Percentiles rank a stretch among this genome's conserved stretches.
phyloP scores from a whole-genome alignment of 192 early-diverging fungal species.

The Umbelopsis sp. region DNA sequence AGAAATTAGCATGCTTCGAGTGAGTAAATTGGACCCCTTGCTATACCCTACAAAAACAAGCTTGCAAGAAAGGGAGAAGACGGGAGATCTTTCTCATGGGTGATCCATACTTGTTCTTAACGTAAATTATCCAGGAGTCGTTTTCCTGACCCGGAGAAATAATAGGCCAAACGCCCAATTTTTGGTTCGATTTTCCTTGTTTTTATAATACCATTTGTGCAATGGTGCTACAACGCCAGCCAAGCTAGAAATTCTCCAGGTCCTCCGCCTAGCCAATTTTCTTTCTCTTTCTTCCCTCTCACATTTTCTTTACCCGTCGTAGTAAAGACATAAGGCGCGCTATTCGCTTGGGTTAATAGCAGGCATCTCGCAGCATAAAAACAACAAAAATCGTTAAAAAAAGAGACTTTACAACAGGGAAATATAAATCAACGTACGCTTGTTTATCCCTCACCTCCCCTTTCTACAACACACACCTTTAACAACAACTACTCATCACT shows the following conservation, averaged over 20 bases:
- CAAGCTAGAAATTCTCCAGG: neutral
- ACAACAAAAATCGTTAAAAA: neutral
- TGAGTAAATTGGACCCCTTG: no score
- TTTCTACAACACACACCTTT: neutral
- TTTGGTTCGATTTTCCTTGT: neutral
- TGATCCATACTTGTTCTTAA: no score
- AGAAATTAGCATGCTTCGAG: no score
- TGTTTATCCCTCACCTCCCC: neutral
- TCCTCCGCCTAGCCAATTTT: neutral
- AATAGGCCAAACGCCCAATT: neutral
- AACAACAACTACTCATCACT: neutral
- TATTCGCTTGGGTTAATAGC: slow-evolving; percentile 13
- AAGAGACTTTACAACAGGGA: neutral
- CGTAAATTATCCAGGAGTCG: no score
- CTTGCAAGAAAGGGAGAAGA: no score
- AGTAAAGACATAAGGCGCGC: slow-evolving; percentile 8
- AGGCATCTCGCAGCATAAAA: slow-evolving; percentile 6
- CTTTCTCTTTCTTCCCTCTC: slow-evolving; percentile 12
- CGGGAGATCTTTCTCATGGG: no score
- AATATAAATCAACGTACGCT: neutral
- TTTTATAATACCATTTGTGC: neutral
- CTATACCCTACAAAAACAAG: no score
- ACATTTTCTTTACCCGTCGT: slow-evolving; percentile 2
- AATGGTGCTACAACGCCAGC: neutral
- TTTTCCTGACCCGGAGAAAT: no score